Conservation (phyloP, 805 yeast species). For the Barnettozyma salicaria region DNA sequence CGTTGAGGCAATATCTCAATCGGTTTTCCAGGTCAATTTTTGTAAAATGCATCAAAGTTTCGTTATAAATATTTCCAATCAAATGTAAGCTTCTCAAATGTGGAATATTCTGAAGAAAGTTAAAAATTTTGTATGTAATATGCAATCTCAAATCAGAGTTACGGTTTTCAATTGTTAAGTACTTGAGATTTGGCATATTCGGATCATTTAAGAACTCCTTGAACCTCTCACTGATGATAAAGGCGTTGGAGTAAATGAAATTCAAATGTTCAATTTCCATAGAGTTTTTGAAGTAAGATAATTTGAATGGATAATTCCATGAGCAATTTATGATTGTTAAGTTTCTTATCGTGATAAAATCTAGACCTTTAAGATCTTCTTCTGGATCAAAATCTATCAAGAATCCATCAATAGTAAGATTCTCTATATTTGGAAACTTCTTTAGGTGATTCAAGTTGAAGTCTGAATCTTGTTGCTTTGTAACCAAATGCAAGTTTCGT, state of each 20-base stretch:
- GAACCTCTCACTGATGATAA: slow-evolving; percentile 33
- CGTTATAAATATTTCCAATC: slow-evolving; percentile 30
- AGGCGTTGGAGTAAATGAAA: slow-evolving; percentile 28
- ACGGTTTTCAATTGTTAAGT: slow-evolving; percentile 27
- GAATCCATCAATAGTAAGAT: slow-evolving; percentile 34
- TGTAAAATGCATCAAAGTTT: slow-evolving; percentile 28
- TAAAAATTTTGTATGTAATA: slow-evolving; percentile 28
- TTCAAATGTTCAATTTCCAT: slow-evolving; percentile 21
- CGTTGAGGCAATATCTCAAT: slow-evolving; percentile 23
- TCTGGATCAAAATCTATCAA: slow-evolving; percentile 37
- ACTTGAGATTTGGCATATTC: slow-evolving; percentile 22
- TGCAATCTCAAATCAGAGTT: slow-evolving; percentile 25
- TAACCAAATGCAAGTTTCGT: slow-evolving; percentile 18
- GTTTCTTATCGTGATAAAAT: slow-evolving; percentile 20
- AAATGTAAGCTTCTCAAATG: slow-evolving; percentile 26
- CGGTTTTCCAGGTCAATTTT: slow-evolving; percentile 25
- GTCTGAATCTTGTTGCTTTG: slow-evolving; percentile 22
- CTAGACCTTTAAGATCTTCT: slow-evolving; percentile 20
- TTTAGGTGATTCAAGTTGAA: slow-evolving; percentile 41
- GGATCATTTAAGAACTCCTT: slow-evolving; percentile 28
- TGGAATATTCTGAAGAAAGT: slow-evolving; percentile 29
- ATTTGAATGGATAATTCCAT: slow-evolving; percentile 52
- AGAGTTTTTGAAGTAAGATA: slow-evolving; percentile 27
- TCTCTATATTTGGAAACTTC: slow-evolving; percentile 30
- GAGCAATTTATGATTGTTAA: slow-evolving; percentile 40